Evolutionary conservation across 441 rosid species (phyloP).

Genomic region (Isatis lusitanica): DNA sequence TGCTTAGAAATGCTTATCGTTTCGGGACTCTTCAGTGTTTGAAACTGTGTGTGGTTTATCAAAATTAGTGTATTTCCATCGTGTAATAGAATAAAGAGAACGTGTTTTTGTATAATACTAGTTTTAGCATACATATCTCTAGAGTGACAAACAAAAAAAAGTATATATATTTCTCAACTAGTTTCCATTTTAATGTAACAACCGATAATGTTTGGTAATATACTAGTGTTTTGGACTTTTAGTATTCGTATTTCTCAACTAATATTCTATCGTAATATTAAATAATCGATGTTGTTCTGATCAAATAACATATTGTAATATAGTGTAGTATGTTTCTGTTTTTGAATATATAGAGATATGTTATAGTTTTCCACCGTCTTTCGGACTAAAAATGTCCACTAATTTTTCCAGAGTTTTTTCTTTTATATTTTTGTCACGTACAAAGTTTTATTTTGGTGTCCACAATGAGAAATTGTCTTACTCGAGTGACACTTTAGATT

Average conservation of each 20-base stretch:
- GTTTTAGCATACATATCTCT: background rate
- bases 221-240: background rate
- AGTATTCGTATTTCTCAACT: background rate
- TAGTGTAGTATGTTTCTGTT: too few species aligned
- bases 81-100: constrained; percentile 9
- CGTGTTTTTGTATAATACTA: background rate
- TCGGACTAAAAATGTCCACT: too few species aligned
- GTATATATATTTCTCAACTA: background rate
- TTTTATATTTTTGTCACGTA: too few species aligned
- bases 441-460: too few species aligned
- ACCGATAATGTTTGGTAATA: background rate
- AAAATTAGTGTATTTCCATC: background rate
- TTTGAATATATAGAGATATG: too few species aligned
- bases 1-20: constrained; percentile 22
- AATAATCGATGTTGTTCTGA: constrained; percentile 2
- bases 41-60: background rate
- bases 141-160: background rate
- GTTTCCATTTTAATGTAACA: background rate
- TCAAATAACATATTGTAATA: background rate
- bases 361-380: too few species aligned
- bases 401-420: too few species aligned
- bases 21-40: background rate
- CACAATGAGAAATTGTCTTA: too few species aligned
- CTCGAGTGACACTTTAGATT: too few species aligned
- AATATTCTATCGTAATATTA: background rate